Conservation (phyloP, 2,329 filamentous ascomycete genomes). For the Trichoderma semiorbis region DNA sequence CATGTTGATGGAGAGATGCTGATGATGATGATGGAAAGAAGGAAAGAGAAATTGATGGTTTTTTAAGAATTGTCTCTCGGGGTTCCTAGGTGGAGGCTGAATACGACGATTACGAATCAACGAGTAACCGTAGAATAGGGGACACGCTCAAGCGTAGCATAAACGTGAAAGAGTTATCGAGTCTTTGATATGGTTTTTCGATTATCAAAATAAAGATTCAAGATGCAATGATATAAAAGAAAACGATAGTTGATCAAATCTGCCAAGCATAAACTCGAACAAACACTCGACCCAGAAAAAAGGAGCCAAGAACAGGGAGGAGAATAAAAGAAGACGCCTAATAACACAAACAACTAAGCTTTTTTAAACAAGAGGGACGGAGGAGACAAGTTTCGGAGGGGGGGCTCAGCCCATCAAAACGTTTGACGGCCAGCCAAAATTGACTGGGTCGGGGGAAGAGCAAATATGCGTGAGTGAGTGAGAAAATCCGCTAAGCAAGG, state of each 20-base stretch:
- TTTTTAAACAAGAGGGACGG: slow-evolving; percentile 3
- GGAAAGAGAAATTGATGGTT: neutral
- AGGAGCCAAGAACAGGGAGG: neutral
- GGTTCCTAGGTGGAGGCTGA: neutral
- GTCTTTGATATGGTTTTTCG: neutral
- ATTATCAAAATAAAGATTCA: neutral
- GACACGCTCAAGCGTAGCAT: no score
- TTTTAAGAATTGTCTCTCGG: neutral
- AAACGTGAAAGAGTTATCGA: neutral
- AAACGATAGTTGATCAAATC: neutral
- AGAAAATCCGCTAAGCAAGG: slow-evolving; percentile 7
- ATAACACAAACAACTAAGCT: slow-evolving; percentile 4
- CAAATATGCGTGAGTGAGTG: neutral
- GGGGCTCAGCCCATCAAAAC: neutral
- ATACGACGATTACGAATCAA: neutral
- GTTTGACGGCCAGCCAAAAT: neutral
- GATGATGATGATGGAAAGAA: neutral
- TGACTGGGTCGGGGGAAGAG: neutral
- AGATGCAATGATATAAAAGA: neutral
- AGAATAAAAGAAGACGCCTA: neutral
- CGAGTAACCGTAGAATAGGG: neutral
- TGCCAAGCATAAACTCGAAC: neutral
- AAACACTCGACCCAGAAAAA: neutral
- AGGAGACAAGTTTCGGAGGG: neutral
- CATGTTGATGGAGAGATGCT: neutral